These are phyloP conservation scores for Syzygium syzygioides DNA, from an alignment of 441 rosid species.

Conservation along the genomic window DNA sequence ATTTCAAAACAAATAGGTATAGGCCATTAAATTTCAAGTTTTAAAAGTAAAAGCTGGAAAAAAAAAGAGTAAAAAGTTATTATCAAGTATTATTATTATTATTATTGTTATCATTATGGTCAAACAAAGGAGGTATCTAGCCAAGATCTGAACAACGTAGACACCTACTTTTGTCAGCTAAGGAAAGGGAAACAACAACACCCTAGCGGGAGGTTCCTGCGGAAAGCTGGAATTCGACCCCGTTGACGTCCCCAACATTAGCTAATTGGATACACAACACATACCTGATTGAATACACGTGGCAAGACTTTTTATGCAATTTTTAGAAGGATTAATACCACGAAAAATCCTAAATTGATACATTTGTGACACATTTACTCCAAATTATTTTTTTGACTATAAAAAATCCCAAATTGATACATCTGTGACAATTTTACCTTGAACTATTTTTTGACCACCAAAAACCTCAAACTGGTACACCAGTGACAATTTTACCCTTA, in stretches of 20 bases:
- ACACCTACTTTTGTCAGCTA: background rate
- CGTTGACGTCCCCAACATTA: background rate
- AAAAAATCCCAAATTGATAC: too few relatives aligned
- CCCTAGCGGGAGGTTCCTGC: background rate
- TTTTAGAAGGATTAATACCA: too few relatives aligned
- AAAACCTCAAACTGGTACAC: too few relatives aligned
- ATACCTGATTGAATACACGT: background rate
- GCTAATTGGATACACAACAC: background rate
- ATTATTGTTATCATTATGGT: background rate
- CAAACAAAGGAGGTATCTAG: background rate
- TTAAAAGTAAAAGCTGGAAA: background rate
- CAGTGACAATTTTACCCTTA: too few relatives aligned
- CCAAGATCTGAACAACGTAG: background rate
- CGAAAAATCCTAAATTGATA: too few relatives aligned
- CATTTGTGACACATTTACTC: too few relatives aligned
- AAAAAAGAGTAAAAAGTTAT: background rate
- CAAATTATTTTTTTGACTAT: too few relatives aligned
- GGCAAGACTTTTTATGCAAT: background rate
- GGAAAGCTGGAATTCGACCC: background rate
- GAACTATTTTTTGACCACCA: too few relatives aligned
- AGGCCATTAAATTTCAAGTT: background rate
- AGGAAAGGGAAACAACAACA: background rate
- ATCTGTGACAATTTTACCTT: too few relatives aligned
- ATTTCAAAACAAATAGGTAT: background rate
- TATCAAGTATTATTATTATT: too few relatives aligned